These are phyloP conservation scores for Carnegiea gigantea DNA, from an alignment of 179 eudicot species.

Conservation along the genomic window DNA sequence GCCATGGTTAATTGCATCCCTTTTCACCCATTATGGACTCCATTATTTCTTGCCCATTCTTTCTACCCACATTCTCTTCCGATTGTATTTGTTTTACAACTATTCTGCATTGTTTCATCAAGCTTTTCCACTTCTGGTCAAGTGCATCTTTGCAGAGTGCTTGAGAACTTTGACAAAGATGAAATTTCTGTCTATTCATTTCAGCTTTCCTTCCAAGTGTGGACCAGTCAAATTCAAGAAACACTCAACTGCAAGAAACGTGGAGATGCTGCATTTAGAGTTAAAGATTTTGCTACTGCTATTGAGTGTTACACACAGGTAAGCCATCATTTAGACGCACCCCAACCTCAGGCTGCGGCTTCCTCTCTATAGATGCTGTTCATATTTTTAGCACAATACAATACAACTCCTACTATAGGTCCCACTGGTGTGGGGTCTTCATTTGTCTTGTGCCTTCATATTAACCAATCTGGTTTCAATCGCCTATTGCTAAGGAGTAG, in stretches of 20 bases:
- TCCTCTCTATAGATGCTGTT: neutral
- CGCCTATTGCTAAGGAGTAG: neutral
- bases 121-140: neutral
- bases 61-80: neutral
- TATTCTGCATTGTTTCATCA: neutral
- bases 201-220: slow-evolving; percentile 81
- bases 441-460: neutral
- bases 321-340: slow-evolving; percentile 9
- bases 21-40: too few relatives aligned
- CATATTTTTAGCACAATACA: too few relatives aligned
- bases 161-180: neutral
- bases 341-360: neutral
- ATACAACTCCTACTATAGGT: too few relatives aligned
- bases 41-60: too few relatives aligned
- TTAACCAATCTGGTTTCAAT: neutral
- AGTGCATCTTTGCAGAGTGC: too few relatives aligned
- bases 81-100: neutral
- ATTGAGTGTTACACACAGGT: slow-evolving; percentile 67
- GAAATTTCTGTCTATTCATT: neutral
- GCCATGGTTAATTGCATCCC: too few relatives aligned
- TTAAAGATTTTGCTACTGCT: slow-evolving; percentile 67
- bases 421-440: too few relatives aligned
- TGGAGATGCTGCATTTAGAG: slow-evolving; percentile 71
- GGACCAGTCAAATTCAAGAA: slow-evolving; percentile 80
- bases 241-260: slow-evolving; percentile 66